These are phyloP conservation scores for Pleurotus cornucopiae DNA, from an alignment of 768 basidiomycete genomes.

Conservation along the genomic window DNA sequence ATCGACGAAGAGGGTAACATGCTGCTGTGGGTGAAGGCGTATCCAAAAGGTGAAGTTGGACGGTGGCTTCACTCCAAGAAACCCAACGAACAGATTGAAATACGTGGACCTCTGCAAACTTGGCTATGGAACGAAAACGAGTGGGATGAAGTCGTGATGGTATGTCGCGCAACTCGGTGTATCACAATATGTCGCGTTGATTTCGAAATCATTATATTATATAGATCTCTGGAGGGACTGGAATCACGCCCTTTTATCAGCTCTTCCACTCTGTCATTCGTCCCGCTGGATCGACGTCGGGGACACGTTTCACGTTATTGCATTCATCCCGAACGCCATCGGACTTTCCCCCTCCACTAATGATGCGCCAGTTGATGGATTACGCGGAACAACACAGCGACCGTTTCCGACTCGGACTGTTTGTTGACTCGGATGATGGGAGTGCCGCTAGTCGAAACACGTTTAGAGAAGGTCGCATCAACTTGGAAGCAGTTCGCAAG, in stretches of 20 bases:
- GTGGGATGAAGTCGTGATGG: slow-evolving; percentile 84
- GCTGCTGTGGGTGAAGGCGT: slow-evolving; percentile 79
- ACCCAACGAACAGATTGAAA: slow-evolving; percentile 64
- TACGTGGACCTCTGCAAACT: slow-evolving; percentile 72
- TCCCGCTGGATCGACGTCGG: slow-evolving; percentile 16
- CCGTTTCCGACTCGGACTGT: slow-evolving; percentile 52
- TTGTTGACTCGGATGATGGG: slow-evolving; percentile 50
- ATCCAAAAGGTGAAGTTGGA: slow-evolving; percentile 75
- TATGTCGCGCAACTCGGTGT: slow-evolving; percentile 21
- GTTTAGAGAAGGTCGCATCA: slow-evolving; percentile 51
- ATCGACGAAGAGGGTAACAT: slow-evolving; percentile 64
- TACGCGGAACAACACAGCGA: slow-evolving; percentile 51
- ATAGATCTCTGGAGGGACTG: slow-evolving; percentile 85
- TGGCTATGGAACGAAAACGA: slow-evolving; percentile 50
- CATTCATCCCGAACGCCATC: slow-evolving; percentile 60
- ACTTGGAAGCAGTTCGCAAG: slow-evolving; percentile 40
- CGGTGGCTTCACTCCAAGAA: slow-evolving; percentile 75
- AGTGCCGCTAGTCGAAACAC: slow-evolving; percentile 15
- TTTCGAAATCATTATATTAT: not conserved
- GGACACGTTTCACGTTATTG: slow-evolving; percentile 65
- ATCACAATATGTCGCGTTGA: not conserved
- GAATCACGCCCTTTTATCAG: slow-evolving; percentile 83
- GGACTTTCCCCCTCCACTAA: slow-evolving; percentile 65
- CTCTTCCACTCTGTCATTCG: slow-evolving; percentile 54
- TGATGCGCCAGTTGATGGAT: slow-evolving; percentile 48